Percentiles rank a stretch among this genome's conserved stretches.
Conservation (phyloP, 1,284 basidiomycete species). For the Cystobasidiaceae sp. region DNA sequence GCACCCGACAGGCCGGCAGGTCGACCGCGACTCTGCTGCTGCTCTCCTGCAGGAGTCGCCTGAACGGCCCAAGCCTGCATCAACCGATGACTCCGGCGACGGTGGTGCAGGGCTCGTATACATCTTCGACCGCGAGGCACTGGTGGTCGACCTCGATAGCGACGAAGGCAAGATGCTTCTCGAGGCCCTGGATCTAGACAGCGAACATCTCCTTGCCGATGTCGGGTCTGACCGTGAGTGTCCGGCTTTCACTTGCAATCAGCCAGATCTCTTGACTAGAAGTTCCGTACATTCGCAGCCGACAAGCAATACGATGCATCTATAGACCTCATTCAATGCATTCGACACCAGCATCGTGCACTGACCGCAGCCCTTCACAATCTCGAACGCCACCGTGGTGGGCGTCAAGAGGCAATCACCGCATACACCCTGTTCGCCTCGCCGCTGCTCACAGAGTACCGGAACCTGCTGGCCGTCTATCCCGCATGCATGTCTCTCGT, state of each 20-base stretch:
- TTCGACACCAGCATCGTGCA: constrained; percentile 33
- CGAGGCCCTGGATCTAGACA: constrained; percentile 5
- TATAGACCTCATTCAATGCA: constrained; percentile 36
- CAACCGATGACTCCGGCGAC: background rate
- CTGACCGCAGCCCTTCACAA: constrained; percentile 36
- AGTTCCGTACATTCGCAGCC: background rate
- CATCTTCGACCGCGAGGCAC: constrained; percentile 21
- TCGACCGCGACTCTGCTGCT: constrained; percentile 8
- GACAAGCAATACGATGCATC: constrained; percentile 3
- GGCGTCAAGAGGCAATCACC: constrained; percentile 34
- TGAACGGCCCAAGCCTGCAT: too few species aligned
- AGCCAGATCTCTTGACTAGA: background rate
- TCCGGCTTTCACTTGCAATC: background rate
- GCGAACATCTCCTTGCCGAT: background rate
- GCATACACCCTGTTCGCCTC: constrained; percentile 24
- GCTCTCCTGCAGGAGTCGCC: background rate
- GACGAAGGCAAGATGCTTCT: constrained; percentile 7
- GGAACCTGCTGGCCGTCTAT: constrained; percentile 23
- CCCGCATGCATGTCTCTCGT: constrained; percentile 21
- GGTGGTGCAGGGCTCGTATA: background rate
- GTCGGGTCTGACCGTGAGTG: constrained; percentile 10
- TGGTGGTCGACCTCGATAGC: constrained; percentile 19
- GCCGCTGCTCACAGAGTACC: constrained; percentile 28
- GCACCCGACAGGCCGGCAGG: constrained; percentile 29
- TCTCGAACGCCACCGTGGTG: constrained; percentile 37